These are phyloP conservation scores for Pelargonium exstipulatum DNA, from an alignment of 441 rosid genomes.

Conservation along the genomic window DNA sequence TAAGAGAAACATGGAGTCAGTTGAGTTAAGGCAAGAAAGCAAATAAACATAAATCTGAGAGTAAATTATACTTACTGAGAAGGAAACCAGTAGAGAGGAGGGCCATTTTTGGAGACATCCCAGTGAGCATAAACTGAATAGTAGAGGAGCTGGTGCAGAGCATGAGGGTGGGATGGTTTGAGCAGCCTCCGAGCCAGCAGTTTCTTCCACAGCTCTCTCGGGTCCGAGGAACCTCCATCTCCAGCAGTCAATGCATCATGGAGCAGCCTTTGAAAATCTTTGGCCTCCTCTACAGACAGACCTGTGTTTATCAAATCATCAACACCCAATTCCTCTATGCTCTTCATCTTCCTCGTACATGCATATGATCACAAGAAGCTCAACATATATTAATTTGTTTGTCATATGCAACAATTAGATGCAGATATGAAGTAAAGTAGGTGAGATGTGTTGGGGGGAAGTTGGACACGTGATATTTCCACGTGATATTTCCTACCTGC, in stretches of 20 bases:
- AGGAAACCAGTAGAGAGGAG: slow-evolving; percentile 84
- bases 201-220: slow-evolving; percentile 55
- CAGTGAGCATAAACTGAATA: slow-evolving; percentile 59
- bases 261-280: slow-evolving; percentile 31
- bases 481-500: background rate
- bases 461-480: slow-evolving; percentile 3
- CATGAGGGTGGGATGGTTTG: slow-evolving; percentile 66
- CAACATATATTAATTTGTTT: too few relatives aligned
- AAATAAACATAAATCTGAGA: slow-evolving; percentile 13
- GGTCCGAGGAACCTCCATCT: slow-evolving; percentile 22
- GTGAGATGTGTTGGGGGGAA: background rate
- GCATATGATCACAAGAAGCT: too few relatives aligned
- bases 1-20: background rate
- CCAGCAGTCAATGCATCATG: slow-evolving; percentile 25
- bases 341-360: slow-evolving; percentile 23
- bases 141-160: slow-evolving; percentile 62
- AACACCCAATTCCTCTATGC: slow-evolving; percentile 36
- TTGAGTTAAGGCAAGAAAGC: background rate
- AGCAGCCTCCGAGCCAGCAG: slow-evolving; percentile 39
- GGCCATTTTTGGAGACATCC: slow-evolving; percentile 59
- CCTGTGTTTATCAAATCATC: slow-evolving; percentile 53
- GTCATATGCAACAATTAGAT: too few relatives aligned
- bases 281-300: slow-evolving; percentile 42
- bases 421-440: background rate
- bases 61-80: slow-evolving; percentile 35